Conservation (phyloP, 208 protist species). For the Naegleria lovaniensis region DNA sequence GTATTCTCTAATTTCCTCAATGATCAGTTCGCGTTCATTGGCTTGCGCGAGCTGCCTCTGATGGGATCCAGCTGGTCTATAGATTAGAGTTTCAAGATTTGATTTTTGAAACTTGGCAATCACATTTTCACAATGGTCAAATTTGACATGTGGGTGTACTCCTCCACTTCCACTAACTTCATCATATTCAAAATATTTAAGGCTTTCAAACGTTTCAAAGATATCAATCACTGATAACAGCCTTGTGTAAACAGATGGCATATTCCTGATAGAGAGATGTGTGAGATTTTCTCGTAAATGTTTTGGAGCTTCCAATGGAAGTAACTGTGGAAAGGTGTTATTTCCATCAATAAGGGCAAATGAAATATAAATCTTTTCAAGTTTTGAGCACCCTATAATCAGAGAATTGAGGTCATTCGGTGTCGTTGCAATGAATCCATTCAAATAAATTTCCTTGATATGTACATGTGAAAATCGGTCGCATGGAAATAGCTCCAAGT, state of each 20-base stretch:
- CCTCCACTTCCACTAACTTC: background rate
- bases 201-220: background rate
- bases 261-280: background rate
- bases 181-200: background rate
- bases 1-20: background rate
- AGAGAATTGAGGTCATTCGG: background rate
- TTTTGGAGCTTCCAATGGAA: background rate
- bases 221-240: background rate
- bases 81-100: background rate
- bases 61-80: background rate
- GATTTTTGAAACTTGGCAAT: background rate
- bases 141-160: background rate
- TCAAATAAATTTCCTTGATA: background rate
- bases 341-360: background rate
- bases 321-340: background rate
- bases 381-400: background rate
- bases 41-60: background rate
- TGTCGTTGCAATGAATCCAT: background rate
- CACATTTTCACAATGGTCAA: background rate
- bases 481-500: background rate
- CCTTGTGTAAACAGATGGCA: background rate
- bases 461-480: background rate
- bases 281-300: background rate
- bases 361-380: background rate
- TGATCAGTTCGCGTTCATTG: background rate